Base-by-base conservation (phyloP, 2,329 filamentous ascomycete species). In the Gnomoniopsis smithogilvyi region DNA sequence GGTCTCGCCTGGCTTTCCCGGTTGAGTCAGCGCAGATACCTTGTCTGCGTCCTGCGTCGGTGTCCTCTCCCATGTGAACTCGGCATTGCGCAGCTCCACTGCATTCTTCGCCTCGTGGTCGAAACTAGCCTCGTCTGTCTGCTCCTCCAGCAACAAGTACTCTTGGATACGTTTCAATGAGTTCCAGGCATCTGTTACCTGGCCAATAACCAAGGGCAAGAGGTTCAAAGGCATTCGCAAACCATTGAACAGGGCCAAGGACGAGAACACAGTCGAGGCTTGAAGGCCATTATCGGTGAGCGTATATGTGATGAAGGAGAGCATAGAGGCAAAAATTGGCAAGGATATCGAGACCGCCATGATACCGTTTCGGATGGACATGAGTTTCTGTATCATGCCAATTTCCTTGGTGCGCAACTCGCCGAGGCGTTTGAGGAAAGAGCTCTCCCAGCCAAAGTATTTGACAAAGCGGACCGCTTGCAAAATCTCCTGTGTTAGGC, bases 401-500 rank as follows among this genome's bases (percentile, higher is more conserved):
- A 98, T 92, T 72, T 98, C 94, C 61, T 82, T 82, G 54, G 80
- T 80, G 59, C 94, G 85, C 62, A 96, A 89, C 24, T 86, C 81
- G 52, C 85, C 84, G 17, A 97, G 80, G 15, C 92, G 86, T 53
- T 86, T 80, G 14, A 97, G 77, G 69, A 98, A 97, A 36, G 91
- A 89, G 59, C 83, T 88, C 71, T 98, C 94, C 94, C 94, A 98
- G 8, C 92, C 93, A 70, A 97, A 98, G 72, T 86, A 97, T 72
- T 98, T 98, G 74, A 98, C 94, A 68, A 98, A 97, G 26, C 93
- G 85, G 24, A 97, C 93, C 0, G 92, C 91, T 65, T 92, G 89
- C 15, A 98, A 69, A 54, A 98, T 96, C 70, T 98, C 94, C 70
- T 97, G 93, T 0, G 92, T 97, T 36, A 98, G 78, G 54, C 90